phyloP scores from a whole-genome alignment of 2,329 filamentous ascomycete genomes.

The Penicillium sclerotiorum region DNA sequence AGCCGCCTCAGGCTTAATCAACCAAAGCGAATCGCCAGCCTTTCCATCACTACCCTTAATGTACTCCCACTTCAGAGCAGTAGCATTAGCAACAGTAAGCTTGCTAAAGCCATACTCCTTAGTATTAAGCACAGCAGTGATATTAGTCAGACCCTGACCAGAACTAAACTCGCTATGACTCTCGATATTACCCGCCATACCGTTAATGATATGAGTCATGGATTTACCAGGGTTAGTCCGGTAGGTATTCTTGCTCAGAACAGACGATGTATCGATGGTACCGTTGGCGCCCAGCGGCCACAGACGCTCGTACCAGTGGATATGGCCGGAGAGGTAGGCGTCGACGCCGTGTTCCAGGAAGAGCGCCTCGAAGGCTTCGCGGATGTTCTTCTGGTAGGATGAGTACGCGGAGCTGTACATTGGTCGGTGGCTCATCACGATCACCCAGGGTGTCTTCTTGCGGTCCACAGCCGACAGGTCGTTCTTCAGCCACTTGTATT shows the following conservation, averaged over 20 bases:
- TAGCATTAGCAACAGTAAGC: slow-evolving; percentile 47
- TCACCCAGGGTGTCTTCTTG: slow-evolving; percentile 53
- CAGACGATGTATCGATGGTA: slow-evolving; percentile 44
- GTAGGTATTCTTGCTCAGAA: slow-evolving; percentile 55
- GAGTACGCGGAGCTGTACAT: slow-evolving; percentile 53
- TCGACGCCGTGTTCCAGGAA: slow-evolving; percentile 52
- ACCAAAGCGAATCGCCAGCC: slow-evolving; percentile 42
- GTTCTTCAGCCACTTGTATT: slow-evolving; percentile 42
- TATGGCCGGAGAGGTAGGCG: slow-evolving; percentile 51
- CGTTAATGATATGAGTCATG: slow-evolving; percentile 56
- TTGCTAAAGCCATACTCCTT: slow-evolving; percentile 55
- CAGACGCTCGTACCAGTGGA: slow-evolving; percentile 53
- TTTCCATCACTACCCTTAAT: slow-evolving; percentile 46
- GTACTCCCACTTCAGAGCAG: slow-evolving; percentile 49
- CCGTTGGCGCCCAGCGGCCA: slow-evolving; percentile 43
- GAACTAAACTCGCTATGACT: slow-evolving; percentile 47
- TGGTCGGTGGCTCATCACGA: slow-evolving; percentile 53
- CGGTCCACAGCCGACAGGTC: slow-evolving; percentile 51
- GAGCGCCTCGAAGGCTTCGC: slow-evolving; percentile 50
- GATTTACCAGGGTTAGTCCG: slow-evolving; percentile 50
- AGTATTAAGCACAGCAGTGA: slow-evolving; percentile 51
- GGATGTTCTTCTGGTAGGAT: slow-evolving; percentile 48
- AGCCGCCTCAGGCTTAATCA: slow-evolving; percentile 31
- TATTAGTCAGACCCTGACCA: slow-evolving; percentile 39
- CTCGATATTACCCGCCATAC: slow-evolving; percentile 58